phyloP scores from a whole-genome alignment of 495 filamentous ascomycete genomes.

The Daldinia decipiens region DNA sequence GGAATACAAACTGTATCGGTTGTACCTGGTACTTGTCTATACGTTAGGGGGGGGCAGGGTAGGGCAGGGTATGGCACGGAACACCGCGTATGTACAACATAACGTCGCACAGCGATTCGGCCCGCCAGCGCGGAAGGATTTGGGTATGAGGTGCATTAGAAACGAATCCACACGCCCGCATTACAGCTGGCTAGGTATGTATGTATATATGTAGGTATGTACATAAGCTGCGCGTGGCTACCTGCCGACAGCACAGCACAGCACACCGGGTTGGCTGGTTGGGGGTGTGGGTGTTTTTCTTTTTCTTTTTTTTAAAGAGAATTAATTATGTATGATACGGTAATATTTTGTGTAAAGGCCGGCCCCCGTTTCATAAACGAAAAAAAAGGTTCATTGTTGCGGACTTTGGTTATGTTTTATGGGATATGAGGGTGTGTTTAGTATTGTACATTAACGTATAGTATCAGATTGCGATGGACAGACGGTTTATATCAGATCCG shows the following conservation, averaged over 20 bases:
- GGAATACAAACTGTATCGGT: not conserved
- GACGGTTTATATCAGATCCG: slow-evolving; percentile 17
- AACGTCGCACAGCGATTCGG: slow-evolving; percentile 36
- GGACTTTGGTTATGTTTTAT: slow-evolving; percentile 13
- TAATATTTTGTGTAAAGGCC: not conserved
- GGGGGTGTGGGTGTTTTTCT: not conserved
- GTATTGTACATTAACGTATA: slow-evolving; percentile 10
- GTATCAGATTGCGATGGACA: slow-evolving; percentile 1
- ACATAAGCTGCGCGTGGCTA: not conserved
- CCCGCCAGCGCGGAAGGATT: slow-evolving; percentile 40
- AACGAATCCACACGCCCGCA: slow-evolving; percentile 10
- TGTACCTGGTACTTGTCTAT: not conserved
- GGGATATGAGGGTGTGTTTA: slow-evolving; percentile 20
- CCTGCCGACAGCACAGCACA: not conserved
- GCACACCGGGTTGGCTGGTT: not conserved
- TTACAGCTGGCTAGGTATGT: slow-evolving; percentile 3
- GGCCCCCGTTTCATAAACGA: slow-evolving; percentile 16
- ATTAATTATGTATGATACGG: not conserved
- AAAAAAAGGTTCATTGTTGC: not conserved
- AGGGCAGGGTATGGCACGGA: no score
- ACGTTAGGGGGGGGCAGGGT: no score
- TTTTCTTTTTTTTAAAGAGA: not conserved
- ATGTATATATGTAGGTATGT: no score
- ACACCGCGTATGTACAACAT: slow-evolving; percentile 22
- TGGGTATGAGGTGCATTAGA: slow-evolving; percentile 31